Conservation (phyloP, 768 basidiomycete species). For the Tricholoma terreum region DNA sequence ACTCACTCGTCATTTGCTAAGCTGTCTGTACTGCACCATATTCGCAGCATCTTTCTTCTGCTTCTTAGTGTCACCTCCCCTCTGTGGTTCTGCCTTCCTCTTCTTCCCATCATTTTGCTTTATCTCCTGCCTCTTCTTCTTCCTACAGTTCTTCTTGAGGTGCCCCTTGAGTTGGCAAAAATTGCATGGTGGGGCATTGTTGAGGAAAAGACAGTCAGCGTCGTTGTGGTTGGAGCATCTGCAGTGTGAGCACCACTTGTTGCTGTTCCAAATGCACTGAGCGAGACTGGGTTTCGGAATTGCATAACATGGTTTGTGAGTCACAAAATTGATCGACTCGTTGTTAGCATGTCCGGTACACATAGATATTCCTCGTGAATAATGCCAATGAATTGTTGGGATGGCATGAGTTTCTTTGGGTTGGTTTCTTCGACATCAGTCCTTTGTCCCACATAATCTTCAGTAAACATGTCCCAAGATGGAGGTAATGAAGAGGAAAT, state of each 20-base stretch:
- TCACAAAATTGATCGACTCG: too few species aligned
- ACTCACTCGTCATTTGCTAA: not conserved
- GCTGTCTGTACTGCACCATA: not conserved
- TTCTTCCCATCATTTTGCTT: not conserved
- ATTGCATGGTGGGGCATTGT: not conserved
- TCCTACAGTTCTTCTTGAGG: not conserved
- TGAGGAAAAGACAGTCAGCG: not conserved
- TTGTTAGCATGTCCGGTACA: not conserved
- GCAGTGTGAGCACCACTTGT: not conserved
- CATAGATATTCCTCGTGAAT: not conserved
- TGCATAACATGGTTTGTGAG: too few species aligned
- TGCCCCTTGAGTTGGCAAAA: not conserved
- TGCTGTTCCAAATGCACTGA: not conserved
- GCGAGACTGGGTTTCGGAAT: not conserved
- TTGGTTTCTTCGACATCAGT: not conserved
- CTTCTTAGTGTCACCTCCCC: not conserved
- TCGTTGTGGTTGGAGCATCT: not conserved
- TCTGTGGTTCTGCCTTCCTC: not conserved
- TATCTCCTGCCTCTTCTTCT: not conserved
- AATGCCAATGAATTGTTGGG: too few species aligned
- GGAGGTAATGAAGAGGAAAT: not conserved
- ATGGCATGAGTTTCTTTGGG: too few species aligned
- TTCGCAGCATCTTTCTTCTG: too few species aligned
- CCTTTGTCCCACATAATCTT: not conserved
- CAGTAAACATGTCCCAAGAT: not conserved